Evolutionary conservation across 176 grass and related monocot genomes (phyloP), one percentile per base, ranked within the genome.

Genomic region (Triticum monococcum): DNA sequence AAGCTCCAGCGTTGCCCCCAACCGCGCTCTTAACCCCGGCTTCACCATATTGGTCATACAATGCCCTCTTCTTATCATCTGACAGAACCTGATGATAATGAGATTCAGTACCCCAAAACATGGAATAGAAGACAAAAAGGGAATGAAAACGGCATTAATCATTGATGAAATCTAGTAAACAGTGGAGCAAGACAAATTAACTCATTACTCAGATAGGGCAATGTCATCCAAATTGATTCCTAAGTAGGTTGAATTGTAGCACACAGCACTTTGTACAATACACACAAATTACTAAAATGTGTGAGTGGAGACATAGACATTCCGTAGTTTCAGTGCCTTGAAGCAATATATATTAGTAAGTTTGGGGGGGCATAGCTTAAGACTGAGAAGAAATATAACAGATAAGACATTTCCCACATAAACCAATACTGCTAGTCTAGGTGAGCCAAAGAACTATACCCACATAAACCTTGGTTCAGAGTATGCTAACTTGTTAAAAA

Each of bases 11-110:
- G 2, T 87, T 79, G 71, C 93, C 96, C 84, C 97, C 97, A 86
- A 96, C 92, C 9, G 91, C 89, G 65, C 94, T 98, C 86, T 96
- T 96, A 80, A 98, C 86, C 38, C 97, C 97, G 77, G 97, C 93
- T 92, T 98, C 97, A 86, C 97, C 97, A 81, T 98, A 98, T 79
- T 96, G 97, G 83, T 98, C 94, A 87, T 98, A 98, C 60, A 98
- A 65, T 3, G 89, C 87, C 68, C 97, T 96, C 88, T 98, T 96
- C 80, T 98, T 91, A 82, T 98, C 96, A 92, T 98, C 97, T 92
- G 97, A 98, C 59, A 98, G 86, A 32, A 98, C 92, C 97, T 98
- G 92, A 65, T 63, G 83, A 90, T 43, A 90, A 84, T 81, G 35
- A 87, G 59, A 89, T 75, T 90, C 46, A 92, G 61, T 81, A 80